Conservation (phyloP, 2,329 filamentous ascomycete species). For the Diaporthe caulivora region DNA sequence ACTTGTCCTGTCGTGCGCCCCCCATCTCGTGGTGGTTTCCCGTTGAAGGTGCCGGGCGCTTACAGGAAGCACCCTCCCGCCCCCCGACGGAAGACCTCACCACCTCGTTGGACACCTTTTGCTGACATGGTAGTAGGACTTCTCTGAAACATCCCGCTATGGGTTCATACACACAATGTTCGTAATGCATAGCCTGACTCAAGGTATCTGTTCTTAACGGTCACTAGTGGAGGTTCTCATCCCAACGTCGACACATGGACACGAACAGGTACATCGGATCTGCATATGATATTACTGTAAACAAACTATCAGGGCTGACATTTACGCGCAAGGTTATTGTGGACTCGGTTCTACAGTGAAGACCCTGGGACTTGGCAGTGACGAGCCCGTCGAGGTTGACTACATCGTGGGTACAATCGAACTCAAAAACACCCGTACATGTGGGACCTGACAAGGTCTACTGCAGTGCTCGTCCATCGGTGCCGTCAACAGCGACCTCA, state of each 20-base stretch:
- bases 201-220: constrained; percentile 3
- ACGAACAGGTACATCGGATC: constrained; percentile 53
- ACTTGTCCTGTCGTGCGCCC: constrained; percentile 6
- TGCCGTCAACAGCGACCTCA: constrained; percentile 75
- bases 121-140: constrained; percentile 64
- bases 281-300: constrained; percentile 41
- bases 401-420: constrained; percentile 68
- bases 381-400: constrained; percentile 74
- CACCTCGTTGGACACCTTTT: neutral
- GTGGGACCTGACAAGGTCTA: constrained; percentile 38
- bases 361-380: constrained; percentile 70
- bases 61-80: neutral
- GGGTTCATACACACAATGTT: constrained; percentile 90
- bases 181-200: constrained; percentile 47
- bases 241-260: constrained; percentile 54
- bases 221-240: constrained; percentile 67
- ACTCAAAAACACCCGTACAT: constrained; percentile 1
- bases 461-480: constrained; percentile 83
- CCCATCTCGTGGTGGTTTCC: constrained; percentile 11
- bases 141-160: constrained; percentile 76
- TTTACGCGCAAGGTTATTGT: constrained; percentile 70
- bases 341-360: constrained; percentile 78
- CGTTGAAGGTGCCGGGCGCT: constrained; percentile 4
- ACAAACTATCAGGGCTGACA: constrained; percentile 20
- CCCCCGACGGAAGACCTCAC: neutral